Base-by-base conservation (phyloP, 2,329 filamentous ascomycete genomes). In the Colletotrichum liriopes region DNA sequence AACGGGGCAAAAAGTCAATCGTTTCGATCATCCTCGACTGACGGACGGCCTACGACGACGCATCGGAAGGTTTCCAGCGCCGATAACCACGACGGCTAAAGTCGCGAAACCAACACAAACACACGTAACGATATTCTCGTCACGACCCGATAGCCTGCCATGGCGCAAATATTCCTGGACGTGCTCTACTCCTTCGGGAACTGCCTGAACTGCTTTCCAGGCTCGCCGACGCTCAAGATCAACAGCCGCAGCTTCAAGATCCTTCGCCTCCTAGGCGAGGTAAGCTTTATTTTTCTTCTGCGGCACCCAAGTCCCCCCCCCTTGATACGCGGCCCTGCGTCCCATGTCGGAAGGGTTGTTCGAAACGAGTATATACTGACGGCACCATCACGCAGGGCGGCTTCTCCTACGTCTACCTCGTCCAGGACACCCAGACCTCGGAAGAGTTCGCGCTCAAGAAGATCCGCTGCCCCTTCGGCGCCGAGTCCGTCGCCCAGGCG, bases 391-490 rank as follows among this genome's bases (percentile, higher is more conserved):
- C 20, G 32, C 69, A 96, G 93, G 96, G 96, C 81, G 96, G 96
- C 79, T 99, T 99, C 87, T 98, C 95, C 75, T 99, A 98, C 84
- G 96, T 99, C 77, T 99, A 99, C 85, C 93, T 99, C 72, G 96
- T 99, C 72, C 94, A 98, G 87, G 95, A 98, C 82, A 96, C 93
- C 59, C 87, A 90, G 66, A 93, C 91, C 64, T 93, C 94, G 72
- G 91, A 96, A 78, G 90, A 98, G 58, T 96, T 97, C 82, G 96
- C 96, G 23, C 91, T 98, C 74, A 99, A 99, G 84, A 99, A 99
- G 89, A 99, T 99, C 82, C 93, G 96, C 80, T 99, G 96, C 87
- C 96, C 96, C 5, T 98, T 99, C 79, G 96, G 96, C 76, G 93
- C 96, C 82, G 96, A 99, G 86, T 98, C 94, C 35, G 96, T 99